Percentiles rank a stretch among this genome's conserved stretches.
Evolutionary conservation across 306 rosid genomes (phyloP).

Genomic region (Begonia loranthoides): DNA sequence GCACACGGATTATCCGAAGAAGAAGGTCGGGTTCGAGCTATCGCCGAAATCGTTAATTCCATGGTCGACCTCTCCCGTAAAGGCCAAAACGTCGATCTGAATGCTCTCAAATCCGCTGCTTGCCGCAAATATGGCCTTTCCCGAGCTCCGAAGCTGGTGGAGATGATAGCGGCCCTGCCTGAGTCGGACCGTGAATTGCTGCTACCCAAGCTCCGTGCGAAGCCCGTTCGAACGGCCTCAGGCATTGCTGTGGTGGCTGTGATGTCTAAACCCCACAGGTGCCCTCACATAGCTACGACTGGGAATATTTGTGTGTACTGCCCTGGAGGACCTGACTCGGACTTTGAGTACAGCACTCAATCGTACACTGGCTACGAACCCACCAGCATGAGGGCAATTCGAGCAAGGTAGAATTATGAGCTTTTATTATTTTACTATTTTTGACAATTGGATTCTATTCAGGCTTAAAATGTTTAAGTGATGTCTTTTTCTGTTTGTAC

Average conservation of each 20-base stretch:
- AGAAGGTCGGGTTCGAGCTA: conserved; percentile 90
- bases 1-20: conserved; percentile 79
- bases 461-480: too few relatives aligned
- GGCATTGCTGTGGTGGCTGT: conserved; percentile 96
- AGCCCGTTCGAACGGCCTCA: conserved; percentile 90
- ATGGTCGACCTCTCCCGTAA: conserved; percentile 84
- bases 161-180: conserved; percentile 89
- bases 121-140: conserved; percentile 95
- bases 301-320: conserved; percentile 95
- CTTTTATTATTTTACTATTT: too few relatives aligned
- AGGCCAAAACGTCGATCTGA: conserved; percentile 80
- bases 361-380: conserved; percentile 99
- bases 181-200: conserved; percentile 77
- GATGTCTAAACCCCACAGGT: conserved; percentile 95
- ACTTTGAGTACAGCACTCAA: conserved; percentile 93
- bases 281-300: conserved; percentile 93
- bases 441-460: too few relatives aligned
- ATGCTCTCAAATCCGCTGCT: conserved; percentile 77
- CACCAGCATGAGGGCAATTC: conserved; percentile 95
- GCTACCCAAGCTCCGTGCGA: conserved; percentile 88
- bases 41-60: conserved; percentile 78
- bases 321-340: conserved; percentile 92
- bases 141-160: conserved; percentile 91
- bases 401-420: conserved; percentile 58
- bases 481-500: too few relatives aligned